These are phyloP conservation scores for Penicillium sp. DNA, from an alignment of 2,329 filamentous ascomycete genomes.

Conservation along the genomic window DNA sequence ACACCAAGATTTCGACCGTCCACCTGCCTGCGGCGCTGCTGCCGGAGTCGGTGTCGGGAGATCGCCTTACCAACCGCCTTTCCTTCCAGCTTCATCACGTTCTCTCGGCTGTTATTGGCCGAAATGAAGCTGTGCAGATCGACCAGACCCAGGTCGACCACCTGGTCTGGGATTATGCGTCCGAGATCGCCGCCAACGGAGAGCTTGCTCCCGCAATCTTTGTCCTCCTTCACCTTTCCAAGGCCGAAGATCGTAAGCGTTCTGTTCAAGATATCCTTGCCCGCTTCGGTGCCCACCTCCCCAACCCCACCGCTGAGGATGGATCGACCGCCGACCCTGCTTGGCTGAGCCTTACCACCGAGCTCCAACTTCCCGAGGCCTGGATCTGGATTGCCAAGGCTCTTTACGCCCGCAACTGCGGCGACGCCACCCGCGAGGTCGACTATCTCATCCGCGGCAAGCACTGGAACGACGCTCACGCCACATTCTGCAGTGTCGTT, in stretches of 20 bases:
- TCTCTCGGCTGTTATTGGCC: slow-evolving; percentile 49
- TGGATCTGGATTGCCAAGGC: slow-evolving; percentile 92
- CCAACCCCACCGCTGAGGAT: slow-evolving; percentile 56
- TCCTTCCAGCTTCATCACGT: slow-evolving; percentile 83
- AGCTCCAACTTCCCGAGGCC: slow-evolving; percentile 68
- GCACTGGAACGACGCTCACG: slow-evolving; percentile 78
- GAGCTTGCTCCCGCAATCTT: slow-evolving; percentile 73
- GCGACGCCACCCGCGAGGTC: slow-evolving; percentile 71
- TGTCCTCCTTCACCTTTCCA: slow-evolving; percentile 74
- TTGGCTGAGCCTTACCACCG: slow-evolving; percentile 62
- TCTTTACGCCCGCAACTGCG: slow-evolving; percentile 72
- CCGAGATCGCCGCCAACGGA: slow-evolving; percentile 54
- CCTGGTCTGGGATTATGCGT: slow-evolving; percentile 63
- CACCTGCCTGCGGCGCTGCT: slow-evolving; percentile 69
- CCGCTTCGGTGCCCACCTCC: slow-evolving; percentile 68
- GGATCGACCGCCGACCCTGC: slow-evolving; percentile 39
- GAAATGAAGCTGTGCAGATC: slow-evolving; percentile 54
- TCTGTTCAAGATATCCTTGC: slow-evolving; percentile 73
- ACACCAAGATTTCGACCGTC: slow-evolving; percentile 34
- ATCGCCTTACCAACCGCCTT: slow-evolving; percentile 72
- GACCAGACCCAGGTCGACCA: slow-evolving; percentile 65
- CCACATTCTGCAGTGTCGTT: slow-evolving; percentile 76
- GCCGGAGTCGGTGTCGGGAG: slow-evolving; percentile 74
- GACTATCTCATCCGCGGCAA: slow-evolving; percentile 77
- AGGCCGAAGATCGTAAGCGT: slow-evolving; percentile 62